A percentile compares a stretch with the other conserved stretches of the same genome.
Conservation (phyloP, 73 alveolate species). For the Symbiodinium pilosum region DNA sequence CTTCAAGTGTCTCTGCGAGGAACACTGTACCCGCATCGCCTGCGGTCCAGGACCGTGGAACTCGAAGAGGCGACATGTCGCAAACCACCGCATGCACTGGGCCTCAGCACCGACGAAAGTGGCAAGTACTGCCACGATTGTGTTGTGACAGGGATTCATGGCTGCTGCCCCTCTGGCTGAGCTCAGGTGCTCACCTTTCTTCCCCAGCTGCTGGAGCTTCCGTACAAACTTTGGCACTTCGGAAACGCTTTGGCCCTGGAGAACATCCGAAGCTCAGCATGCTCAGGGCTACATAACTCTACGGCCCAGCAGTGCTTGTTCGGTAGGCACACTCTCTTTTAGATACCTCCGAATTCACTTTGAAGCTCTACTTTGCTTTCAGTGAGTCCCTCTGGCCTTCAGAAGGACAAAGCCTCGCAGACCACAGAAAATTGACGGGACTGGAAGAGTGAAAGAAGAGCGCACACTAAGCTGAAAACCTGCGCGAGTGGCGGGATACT, state of each 20-base stretch:
- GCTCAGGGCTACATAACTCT: too few species aligned
- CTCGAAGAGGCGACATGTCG: slow-evolving; percentile 89
- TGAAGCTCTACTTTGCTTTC: too few species aligned
- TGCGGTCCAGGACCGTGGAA: slow-evolving; percentile 66
- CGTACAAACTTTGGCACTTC: slow-evolving; percentile 71
- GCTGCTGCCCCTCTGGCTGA: background rate
- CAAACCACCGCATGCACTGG: slow-evolving; percentile 84
- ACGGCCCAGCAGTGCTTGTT: too few species aligned
- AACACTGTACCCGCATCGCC: background rate
- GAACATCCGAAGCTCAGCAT: too few species aligned
- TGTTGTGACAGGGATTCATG: background rate
- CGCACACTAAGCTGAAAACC: too few species aligned
- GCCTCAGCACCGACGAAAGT: slow-evolving; percentile 31
- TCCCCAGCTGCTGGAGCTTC: slow-evolving; percentile 34
- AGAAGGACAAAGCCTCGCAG: slow-evolving; percentile 62
- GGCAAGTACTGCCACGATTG: background rate
- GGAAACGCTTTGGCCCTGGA: slow-evolving; percentile 71
- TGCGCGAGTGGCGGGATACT: too few species aligned
- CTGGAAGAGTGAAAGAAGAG: too few species aligned
- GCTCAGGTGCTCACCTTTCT: background rate
- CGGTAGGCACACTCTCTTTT: too few species aligned
- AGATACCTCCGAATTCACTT: too few species aligned
- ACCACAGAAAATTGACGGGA: too few species aligned
- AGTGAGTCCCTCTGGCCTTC: slow-evolving; percentile 47
- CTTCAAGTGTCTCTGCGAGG: too few species aligned